Evolutionary conservation across 2,329 filamentous ascomycete genomes (phyloP).

Genomic region (Neopestalotiopsis rosae): DNA sequence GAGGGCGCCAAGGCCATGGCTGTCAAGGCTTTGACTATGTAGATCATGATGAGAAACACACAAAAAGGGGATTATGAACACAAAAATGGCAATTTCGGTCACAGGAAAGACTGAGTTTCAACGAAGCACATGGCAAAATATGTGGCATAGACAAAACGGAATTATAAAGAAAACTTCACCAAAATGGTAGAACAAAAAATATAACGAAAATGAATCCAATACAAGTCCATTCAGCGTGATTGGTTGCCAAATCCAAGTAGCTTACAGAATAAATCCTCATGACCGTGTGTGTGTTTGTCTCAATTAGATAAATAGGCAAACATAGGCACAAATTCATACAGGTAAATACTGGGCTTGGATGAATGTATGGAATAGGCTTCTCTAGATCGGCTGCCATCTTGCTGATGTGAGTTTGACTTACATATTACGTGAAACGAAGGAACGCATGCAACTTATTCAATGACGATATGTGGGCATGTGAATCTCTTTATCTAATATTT

Average conservation of each 20-base stretch:
- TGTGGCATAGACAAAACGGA: conserved; percentile 20
- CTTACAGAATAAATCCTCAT: no score
- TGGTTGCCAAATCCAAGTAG: not conserved
- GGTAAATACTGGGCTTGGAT: no score
- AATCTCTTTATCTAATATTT: not conserved
- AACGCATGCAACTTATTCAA: not conserved
- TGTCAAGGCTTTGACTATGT: conserved; percentile 67
- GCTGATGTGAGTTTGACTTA: not conserved
- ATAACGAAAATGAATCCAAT: not conserved
- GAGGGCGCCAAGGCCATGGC: conserved; percentile 90
- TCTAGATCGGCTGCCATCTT: not conserved
- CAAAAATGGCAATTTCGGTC: not conserved
- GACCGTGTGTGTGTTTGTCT: no score
- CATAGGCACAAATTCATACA: no score
- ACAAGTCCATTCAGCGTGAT: not conserved
- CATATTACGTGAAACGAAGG: not conserved
- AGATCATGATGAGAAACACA: conserved; percentile 17
- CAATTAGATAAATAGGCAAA: no score
- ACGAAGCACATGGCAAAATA: conserved; percentile 8
- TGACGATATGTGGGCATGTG: not conserved
- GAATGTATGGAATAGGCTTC: no score
- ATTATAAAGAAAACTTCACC: not conserved
- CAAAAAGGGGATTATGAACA: not conserved
- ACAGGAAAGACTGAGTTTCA: not conserved
- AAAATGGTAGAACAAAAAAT: conserved; percentile 2